Percentiles rank a stretch among this genome's conserved stretches.
phyloP scores from a whole-genome alignment of 495 filamentous ascomycete species.

The Arthonia radiata region DNA sequence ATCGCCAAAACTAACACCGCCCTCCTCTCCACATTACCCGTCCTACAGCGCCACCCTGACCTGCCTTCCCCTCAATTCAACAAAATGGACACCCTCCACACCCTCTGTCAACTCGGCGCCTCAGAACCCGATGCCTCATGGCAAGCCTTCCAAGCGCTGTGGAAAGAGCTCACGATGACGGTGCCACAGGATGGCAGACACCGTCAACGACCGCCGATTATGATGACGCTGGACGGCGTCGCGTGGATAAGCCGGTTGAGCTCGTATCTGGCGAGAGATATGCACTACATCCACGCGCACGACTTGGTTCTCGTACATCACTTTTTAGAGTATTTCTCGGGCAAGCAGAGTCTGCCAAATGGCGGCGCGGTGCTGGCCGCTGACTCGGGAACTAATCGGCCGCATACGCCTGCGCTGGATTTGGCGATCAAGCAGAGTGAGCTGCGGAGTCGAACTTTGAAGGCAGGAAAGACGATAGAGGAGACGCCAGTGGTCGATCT shows the following conservation, averaged over 20 bases:
- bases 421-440: constrained; percentile 17
- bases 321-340: constrained; percentile 46
- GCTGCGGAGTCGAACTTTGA: constrained; percentile 8
- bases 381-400: constrained; percentile 39
- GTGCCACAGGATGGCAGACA: no score
- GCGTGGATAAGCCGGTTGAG: constrained; percentile 51
- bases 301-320: constrained; percentile 53
- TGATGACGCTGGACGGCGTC: constrained; percentile 57
- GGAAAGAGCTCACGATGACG: constrained; percentile 41
- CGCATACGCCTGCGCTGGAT: constrained; percentile 33
- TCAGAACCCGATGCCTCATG: constrained; percentile 53
- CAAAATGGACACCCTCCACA: constrained; percentile 37
- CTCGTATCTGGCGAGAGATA: constrained; percentile 41
- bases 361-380: constrained; percentile 61
- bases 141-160: constrained; percentile 59
- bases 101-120: constrained; percentile 42
- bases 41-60: constrained; percentile 38
- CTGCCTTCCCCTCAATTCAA: constrained; percentile 27
- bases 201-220: constrained; percentile 39
- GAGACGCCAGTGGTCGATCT: neutral
- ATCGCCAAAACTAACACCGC: constrained; percentile 48
- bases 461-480: constrained; percentile 9
- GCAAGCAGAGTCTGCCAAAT: constrained; percentile 32
- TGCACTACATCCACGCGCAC: constrained; percentile 61
- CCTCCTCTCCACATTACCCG: constrained; percentile 30